Evolutionary conservation across 371 early-diverging fungal genomes (phyloP), one percentile per base, ranked within the genome.

Genomic region (Apophysomyces trapeziformis): DNA sequence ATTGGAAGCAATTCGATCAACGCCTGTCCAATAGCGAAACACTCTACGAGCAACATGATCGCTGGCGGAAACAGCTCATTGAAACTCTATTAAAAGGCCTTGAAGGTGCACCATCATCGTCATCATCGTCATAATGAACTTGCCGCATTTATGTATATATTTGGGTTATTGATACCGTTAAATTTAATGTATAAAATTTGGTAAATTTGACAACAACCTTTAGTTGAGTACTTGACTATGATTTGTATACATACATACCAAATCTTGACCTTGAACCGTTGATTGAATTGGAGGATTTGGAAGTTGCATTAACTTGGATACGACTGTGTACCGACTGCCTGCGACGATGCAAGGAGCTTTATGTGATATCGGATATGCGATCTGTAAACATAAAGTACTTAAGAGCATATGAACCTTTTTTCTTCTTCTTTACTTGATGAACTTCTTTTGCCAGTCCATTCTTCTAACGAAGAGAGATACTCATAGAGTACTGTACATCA

Each of bases 41-140:
- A 16, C 43, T 54, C 21, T 68, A 60, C 44, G 39, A 36, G 6
- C 68, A 64, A 11, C 64, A 68, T 60, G 64, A 64, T 41, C 56
- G 61, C 35, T 68, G 68, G 68, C 60, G 64, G n/a, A 64, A 61
- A n/a, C 21, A 32, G 26, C 44, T 61, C 8, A 14, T 61, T 32
- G 36, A 45, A 44, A 46, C 35, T 44, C 11, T 61, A 43, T 35
- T 61, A 44, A 16, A 36, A 18, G 61, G 32, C 45, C 61, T 46
- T 11, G 21, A 50, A 50, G 54, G 54, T 21, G 54, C 54, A 50
- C 32, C 32, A 26, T 50, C 54, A 50, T 50, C 54, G 32, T 50
- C 54, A 50, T 50, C 54, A 50, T 11, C 41, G 41, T 50, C 54
- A 50, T 50, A 50, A 50, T 50, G 54, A 50, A 50, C 16, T 32